Conservation (phyloP, 805 yeast species). For the Metschnikowia cubensis region DNA sequence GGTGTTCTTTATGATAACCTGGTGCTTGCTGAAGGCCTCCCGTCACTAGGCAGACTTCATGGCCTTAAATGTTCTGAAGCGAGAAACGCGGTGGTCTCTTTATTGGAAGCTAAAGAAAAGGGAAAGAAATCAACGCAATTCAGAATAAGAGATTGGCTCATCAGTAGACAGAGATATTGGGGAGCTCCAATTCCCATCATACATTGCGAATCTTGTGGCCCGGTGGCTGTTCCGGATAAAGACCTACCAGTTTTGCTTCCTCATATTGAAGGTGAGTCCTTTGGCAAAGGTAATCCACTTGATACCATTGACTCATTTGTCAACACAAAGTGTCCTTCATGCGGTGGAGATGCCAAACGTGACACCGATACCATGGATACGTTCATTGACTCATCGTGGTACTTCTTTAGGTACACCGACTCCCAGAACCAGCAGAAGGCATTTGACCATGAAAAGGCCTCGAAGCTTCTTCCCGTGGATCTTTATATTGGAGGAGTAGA, state of each 20-base stretch:
- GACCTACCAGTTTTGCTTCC: slow-evolving; percentile 85
- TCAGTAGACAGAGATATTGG: slow-evolving; percentile 95
- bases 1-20: slow-evolving; percentile 34
- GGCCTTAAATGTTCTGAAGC: slow-evolving; percentile 56
- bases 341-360: slow-evolving; percentile 68
- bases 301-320: slow-evolving; percentile 64
- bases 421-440: slow-evolving; percentile 55
- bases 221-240: slow-evolving; percentile 86
- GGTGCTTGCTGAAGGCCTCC: slow-evolving; percentile 25
- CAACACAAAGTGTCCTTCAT: slow-evolving; percentile 74
- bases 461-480: slow-evolving; percentile 73
- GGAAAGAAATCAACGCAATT: slow-evolving; percentile 54
- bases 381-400: slow-evolving; percentile 97
- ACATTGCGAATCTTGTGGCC: slow-evolving; percentile 82
- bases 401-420: slow-evolving; percentile 80
- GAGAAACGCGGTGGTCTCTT: slow-evolving; percentile 38
- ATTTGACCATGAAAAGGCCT: slow-evolving; percentile 50
- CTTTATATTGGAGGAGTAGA: slow-evolving; percentile 93
- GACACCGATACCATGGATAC: slow-evolving; percentile 99
- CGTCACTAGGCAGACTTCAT: slow-evolving; percentile 33
- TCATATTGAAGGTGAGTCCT: slow-evolving; percentile 47
- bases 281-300: slow-evolving; percentile 62
- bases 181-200: slow-evolving; percentile 97
- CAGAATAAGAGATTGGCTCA: slow-evolving; percentile 87
- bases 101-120: slow-evolving; percentile 31